Base-by-base conservation (phyloP, 1,139 yeast species). In the Kodamaea suecica region DNA sequence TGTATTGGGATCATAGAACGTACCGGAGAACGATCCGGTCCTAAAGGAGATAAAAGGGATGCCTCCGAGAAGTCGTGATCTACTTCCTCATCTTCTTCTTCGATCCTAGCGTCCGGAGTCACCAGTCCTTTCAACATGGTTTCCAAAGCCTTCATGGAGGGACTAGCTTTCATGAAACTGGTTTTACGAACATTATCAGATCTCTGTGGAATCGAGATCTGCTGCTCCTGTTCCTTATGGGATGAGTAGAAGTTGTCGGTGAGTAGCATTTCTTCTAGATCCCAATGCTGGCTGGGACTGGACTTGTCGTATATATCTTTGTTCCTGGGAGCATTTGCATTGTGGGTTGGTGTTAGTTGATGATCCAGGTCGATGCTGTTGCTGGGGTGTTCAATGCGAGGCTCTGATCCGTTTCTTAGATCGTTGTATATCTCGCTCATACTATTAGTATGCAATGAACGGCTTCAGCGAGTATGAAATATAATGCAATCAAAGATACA, bases 141-240 rank as follows among this genome's bases (percentile, higher is more conserved):
- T 46, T 73, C 79, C 44, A 76, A 56, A 2, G 78, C 78, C 45
- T 70, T 72, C 48, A 76, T 65, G 27, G 78, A 72, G 5, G 82
- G 82, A 30, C 79, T 73, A 21, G 61, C 62, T 31, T 65, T 64
- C 70, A 76, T 73, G 27, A 75, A 68, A 31, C 72, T 61, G 2
- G 80, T 71, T 50, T 49, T 42, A 11, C 43, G 43, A 19, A 29
- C 11, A 15, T 15, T 12, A 12, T 27, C 23, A 4, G 3, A 4
- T 11, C 17, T 13, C 26, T 21, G 11, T 23, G 27, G 20, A 4
- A 10, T 23, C 21, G 13, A 7, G 10, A 7, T 13, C n/a, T 20
- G 17, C 16, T 25, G 17, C 8, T 21, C 7, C 9, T 11, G 4
- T 13, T 20, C 20, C 10, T 17, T 25, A 15, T 23, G 17, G 13